phyloP scores from a whole-genome alignment of 2,329 filamentous ascomycete genomes.

The Penicillium rolfsii region DNA sequence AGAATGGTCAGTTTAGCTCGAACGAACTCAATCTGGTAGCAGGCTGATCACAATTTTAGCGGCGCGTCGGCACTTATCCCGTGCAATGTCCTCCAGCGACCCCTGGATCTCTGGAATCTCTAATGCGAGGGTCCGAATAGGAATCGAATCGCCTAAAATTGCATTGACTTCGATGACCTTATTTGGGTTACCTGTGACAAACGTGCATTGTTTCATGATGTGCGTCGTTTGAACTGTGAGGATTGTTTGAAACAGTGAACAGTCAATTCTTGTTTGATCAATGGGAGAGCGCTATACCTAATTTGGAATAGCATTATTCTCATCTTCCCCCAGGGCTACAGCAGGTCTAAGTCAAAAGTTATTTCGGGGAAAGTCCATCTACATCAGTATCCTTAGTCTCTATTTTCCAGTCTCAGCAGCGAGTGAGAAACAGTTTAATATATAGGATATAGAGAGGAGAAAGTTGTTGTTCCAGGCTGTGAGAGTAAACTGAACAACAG shows the following conservation, averaged over 20 bases:
- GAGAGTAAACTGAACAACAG: no score
- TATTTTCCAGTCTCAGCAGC: no score
- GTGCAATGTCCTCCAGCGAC: constrained; percentile 79
- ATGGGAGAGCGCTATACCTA: background rate
- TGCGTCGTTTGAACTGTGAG: background rate
- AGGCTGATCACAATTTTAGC: constrained; percentile 50
- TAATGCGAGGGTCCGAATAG: constrained; percentile 68
- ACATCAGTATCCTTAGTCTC: no score
- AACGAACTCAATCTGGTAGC: background rate
- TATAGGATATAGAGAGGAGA: no score
- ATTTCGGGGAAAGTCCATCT: no score
- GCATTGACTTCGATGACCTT: constrained; percentile 83
- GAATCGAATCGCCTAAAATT: constrained; percentile 71
- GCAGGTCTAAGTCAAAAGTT: background rate
- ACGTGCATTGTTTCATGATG: constrained; percentile 44
- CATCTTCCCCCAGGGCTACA: background rate
- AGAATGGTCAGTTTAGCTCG: background rate
- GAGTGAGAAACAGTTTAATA: no score
- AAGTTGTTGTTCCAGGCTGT: no score
- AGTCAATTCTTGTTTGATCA: background rate
- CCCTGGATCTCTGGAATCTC: constrained; percentile 85
- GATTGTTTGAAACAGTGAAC: background rate
- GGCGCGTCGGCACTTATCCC: constrained; percentile 77
- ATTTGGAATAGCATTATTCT: background rate
- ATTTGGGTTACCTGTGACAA: constrained; percentile 89